Conservation (phyloP, 2,329 filamentous ascomycete genomes). For the Alternaria ventricosa region DNA sequence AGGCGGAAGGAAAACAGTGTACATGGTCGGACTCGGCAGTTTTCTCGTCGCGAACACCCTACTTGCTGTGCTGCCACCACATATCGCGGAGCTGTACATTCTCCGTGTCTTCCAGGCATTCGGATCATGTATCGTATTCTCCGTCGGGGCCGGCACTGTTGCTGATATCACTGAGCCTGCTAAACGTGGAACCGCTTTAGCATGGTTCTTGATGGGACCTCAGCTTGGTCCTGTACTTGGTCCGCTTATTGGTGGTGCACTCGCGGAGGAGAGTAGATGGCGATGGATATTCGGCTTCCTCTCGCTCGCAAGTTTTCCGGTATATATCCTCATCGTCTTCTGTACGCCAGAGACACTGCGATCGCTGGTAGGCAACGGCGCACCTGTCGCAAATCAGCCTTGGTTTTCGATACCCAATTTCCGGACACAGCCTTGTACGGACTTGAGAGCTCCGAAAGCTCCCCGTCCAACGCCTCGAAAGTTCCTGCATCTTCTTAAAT, state of each 20-base stretch:
- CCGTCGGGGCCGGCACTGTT: constrained; percentile 54
- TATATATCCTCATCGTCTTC: constrained; percentile 43
- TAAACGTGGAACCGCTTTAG: constrained; percentile 50
- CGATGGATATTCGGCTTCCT: constrained; percentile 56
- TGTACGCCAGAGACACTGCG: constrained; percentile 57
- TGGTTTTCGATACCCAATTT: constrained; percentile 37
- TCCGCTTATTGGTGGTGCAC: constrained; percentile 52
- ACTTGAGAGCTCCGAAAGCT: constrained; percentile 25
- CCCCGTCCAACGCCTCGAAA: constrained; percentile 32
- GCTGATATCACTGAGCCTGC: constrained; percentile 52
- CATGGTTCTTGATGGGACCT: constrained; percentile 54
- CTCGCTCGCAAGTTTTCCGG: constrained; percentile 31
- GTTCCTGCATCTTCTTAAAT: constrained; percentile 34
- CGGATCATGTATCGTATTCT: constrained; percentile 53
- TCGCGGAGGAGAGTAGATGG: constrained; percentile 48
- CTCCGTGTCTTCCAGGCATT: constrained; percentile 53
- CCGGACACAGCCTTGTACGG: constrained; percentile 27
- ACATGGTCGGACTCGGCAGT: constrained; percentile 50
- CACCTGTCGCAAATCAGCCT: constrained; percentile 30
- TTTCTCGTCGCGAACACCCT: constrained; percentile 51
- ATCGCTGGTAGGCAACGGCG: constrained; percentile 54
- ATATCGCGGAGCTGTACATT: constrained; percentile 49
- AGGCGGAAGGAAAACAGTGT: constrained; percentile 51
- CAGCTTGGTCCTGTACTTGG: constrained; percentile 55
- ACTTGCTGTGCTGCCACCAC: constrained; percentile 49